Evolutionary conservation across 306 rosid species (phyloP).

Genomic region (Delonix regia): DNA sequence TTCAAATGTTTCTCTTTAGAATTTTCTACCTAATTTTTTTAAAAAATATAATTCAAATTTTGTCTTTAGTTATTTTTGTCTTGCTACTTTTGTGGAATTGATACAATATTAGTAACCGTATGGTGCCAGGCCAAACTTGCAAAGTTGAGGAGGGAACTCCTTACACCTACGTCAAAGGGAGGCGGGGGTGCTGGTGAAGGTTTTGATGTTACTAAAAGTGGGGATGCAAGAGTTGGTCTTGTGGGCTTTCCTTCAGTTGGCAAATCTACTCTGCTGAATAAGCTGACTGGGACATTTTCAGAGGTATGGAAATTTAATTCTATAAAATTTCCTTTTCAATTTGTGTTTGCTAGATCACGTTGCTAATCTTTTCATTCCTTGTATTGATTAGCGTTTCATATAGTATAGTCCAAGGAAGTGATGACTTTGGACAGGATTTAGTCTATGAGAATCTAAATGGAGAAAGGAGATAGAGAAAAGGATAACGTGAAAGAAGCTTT

Average conservation of each 20-base stretch:
- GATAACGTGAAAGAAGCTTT: not conserved
- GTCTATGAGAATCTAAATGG: slow-evolving; percentile 3
- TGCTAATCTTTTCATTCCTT: slow-evolving; percentile 24
- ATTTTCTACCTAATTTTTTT: not conserved
- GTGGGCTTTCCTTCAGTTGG: slow-evolving; percentile 99
- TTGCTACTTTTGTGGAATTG: slow-evolving; percentile 12
- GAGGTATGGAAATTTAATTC: slow-evolving; percentile 65
- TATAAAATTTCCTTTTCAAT: slow-evolving; percentile 24
- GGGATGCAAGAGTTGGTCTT: slow-evolving; percentile 98
- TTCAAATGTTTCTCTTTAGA: no score
- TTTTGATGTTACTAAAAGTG: slow-evolving; percentile 98
- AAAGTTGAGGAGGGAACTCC: slow-evolving; percentile 90
- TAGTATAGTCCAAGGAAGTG: slow-evolving; percentile 15
- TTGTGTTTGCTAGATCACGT: not conserved
- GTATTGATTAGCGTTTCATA: slow-evolving; percentile 25
- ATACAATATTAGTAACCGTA: slow-evolving; percentile 17
- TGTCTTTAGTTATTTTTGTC: not conserved
- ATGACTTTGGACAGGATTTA: not conserved
- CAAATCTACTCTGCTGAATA: slow-evolving; percentile 90
- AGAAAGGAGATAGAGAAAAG: slow-evolving; percentile 5
- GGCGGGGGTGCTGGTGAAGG: slow-evolving; percentile 98
- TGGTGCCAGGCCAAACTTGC: slow-evolving; percentile 92
- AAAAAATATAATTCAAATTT: not conserved
- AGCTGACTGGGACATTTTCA: slow-evolving; percentile 96
- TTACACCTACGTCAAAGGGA: slow-evolving; percentile 87